Base-by-base conservation (phyloP, 1,139 yeast species). In the Kodamaea suecica region DNA sequence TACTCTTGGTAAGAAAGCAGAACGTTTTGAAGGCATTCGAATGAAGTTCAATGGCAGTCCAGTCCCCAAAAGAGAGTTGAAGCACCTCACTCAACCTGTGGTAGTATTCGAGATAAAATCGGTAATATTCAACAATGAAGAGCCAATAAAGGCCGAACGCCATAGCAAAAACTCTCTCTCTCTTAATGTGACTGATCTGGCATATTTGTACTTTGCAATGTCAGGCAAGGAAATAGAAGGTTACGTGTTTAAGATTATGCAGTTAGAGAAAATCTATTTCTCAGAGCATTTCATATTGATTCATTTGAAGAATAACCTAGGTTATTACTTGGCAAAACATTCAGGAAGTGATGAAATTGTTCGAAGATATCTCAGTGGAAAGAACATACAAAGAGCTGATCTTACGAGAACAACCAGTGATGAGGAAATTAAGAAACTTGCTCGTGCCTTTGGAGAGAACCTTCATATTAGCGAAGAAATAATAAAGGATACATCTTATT, bases 211-310 rank as follows among this genome's bases (percentile, higher is more conserved):
- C 29, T 40, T 45, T 29, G 34, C 41, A 2, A 16, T 23, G 20
- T 27, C 38, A 14, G 38, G 25, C 10, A 27, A 31, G 21, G 30
- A 41, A 23, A 32, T 41, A 7, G 33, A 33, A 25, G 27, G 35
- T 3, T 30, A 34, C 7, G 32, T 44, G 14, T 15, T 43, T 10
- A 29, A 29, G 5, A 17, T 33, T 8, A 31, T 29, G 11, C 37
- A 33, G 27, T 29, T 44, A 14, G 32, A 23, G n/a, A 31, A 33
- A n/a, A 34, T 46, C 24, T 37, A 28, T 30, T 34, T 43, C 23
- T 31, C 45, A 8, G 42, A 43, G 15, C 31, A 34, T 27, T 23
- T 40, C n/a, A 20, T 44, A 2, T 29, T 45, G 4, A 30, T 45
- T 5, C 34, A 32, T 10, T 33, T 47, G 17, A 36, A 33, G 9